A percentile compares a stretch with the other conserved stretches of the same genome.
Evolutionary conservation across 805 yeast species (phyloP).

Genomic region (Blastobotrys peoriensis): DNA sequence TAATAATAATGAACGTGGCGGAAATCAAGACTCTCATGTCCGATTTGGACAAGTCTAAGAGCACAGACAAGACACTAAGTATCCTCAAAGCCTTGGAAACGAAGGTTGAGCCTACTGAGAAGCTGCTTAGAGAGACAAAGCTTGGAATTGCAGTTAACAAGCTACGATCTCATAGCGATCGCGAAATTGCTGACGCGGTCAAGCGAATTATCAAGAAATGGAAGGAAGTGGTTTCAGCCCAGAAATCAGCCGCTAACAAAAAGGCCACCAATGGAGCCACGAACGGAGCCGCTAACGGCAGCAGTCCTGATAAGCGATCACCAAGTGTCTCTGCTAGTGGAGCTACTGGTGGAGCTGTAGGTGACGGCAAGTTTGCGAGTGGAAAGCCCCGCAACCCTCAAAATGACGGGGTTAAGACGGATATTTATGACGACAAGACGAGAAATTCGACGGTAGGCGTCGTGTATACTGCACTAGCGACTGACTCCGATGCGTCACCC

Average conservation of each 20-base stretch:
- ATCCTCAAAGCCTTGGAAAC: conserved; percentile 59
- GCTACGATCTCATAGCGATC: conserved; percentile 65
- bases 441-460: conserved; percentile 82
- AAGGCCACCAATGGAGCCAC: conserved; percentile 8
- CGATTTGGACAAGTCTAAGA: conserved; percentile 66
- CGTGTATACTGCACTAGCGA: conserved; percentile 81
- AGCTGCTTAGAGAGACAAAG: conserved; percentile 81
- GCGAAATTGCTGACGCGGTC: conserved; percentile 55
- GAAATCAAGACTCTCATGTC: conserved; percentile 66
- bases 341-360: conserved; percentile 15
- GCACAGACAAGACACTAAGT: conserved; percentile 59
- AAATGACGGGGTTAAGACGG: conserved; percentile 71
- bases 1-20: conserved; percentile 37
- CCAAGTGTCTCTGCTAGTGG: conserved; percentile 8
- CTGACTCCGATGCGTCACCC: conserved; percentile 62
- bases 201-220: conserved; percentile 78
- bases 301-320: conserved; percentile 4
- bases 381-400: conserved; percentile 66
- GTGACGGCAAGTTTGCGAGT: conserved; percentile 35
- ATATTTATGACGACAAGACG: conserved; percentile 65
- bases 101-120: conserved; percentile 79
- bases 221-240: conserved; percentile 74
- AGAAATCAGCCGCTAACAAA: conserved; percentile 29
- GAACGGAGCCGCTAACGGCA: conserved; percentile 12
- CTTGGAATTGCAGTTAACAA: conserved; percentile 97